Conservation (phyloP, 495 filamentous ascomycete species). For the Aspergillus ostianus region DNA sequence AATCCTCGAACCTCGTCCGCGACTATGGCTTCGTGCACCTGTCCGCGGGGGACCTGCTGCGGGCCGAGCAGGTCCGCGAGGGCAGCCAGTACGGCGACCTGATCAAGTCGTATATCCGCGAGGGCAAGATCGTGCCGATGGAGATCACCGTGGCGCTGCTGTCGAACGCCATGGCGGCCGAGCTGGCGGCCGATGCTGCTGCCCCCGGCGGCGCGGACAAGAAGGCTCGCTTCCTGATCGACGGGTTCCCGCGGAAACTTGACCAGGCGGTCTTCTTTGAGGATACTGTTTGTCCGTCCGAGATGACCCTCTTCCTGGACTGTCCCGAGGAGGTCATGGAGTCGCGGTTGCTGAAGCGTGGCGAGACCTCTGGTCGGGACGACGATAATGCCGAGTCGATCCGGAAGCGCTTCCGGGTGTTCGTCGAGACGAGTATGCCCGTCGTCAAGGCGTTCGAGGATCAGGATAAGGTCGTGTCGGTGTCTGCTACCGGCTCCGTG, state of each 20-base stretch:
- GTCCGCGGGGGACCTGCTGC: conserved; percentile 88
- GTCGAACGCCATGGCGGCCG: conserved; percentile 83
- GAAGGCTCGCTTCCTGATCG: conserved; percentile 74
- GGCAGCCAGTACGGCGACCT: conserved; percentile 84
- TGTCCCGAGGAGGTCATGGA: conserved; percentile 88
- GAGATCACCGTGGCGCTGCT: conserved; percentile 93
- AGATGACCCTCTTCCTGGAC: conserved; percentile 87
- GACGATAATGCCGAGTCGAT: conserved; percentile 97
- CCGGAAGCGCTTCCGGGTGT: conserved; percentile 90
- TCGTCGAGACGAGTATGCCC: conserved; percentile 94
- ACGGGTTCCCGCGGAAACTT: conserved; percentile 94
- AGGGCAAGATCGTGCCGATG: conserved; percentile 96
- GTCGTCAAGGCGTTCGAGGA: conserved; percentile 83
- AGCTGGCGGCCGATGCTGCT: conserved; percentile 34
- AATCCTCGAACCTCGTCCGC: conserved; percentile 84
- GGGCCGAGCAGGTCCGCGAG: conserved; percentile 83
- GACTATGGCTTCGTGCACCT: conserved; percentile 93
- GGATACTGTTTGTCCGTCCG: conserved; percentile 75
- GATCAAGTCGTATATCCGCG: conserved; percentile 85
- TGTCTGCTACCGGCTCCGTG: conserved; percentile 63
- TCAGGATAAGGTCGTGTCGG: conserved; percentile 73
- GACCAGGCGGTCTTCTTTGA: conserved; percentile 96
- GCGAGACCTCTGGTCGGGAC: conserved; percentile 83
- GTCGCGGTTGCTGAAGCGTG: conserved; percentile 75
- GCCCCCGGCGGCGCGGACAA: conserved; percentile 20